phyloP scores from a whole-genome alignment of 2,329 filamentous ascomycete species.

The Hymenoscyphus repandus region DNA sequence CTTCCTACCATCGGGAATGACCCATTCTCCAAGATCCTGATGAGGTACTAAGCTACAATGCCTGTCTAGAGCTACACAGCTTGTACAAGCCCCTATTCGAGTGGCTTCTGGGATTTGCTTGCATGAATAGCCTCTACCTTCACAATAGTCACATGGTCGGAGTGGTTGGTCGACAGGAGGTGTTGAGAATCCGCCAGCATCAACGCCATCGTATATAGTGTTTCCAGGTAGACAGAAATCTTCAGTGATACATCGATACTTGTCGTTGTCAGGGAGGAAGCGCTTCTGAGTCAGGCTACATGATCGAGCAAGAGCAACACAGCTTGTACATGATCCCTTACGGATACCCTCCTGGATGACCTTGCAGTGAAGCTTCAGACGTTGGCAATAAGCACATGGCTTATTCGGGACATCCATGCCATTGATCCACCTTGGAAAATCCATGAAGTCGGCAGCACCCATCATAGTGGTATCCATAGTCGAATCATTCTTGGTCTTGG shows the following conservation, averaged over 20 bases:
- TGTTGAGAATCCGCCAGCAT: background rate
- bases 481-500: conserved; percentile 27
- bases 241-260: background rate
- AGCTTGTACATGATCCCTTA: conserved; percentile 57
- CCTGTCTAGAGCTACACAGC: conserved; percentile 16
- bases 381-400: conserved; percentile 48
- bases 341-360: conserved; percentile 53
- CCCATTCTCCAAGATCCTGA: too few species aligned
- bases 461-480: conserved; percentile 31
- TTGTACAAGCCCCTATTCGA: conserved; percentile 16
- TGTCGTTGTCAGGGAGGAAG: background rate
- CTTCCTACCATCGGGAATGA: conserved; percentile 4
- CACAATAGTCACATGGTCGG: conserved; percentile 22
- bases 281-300: conserved; percentile 48
- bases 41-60: conserved; percentile 17
- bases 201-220: conserved; percentile 2
- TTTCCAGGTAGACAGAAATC: conserved; percentile 8
- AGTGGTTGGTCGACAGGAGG: background rate
- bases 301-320: conserved; percentile 51
- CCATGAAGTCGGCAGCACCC: conserved; percentile 40
- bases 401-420: conserved; percentile 24
- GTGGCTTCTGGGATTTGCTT: conserved; percentile 14
- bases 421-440: conserved; percentile 31
- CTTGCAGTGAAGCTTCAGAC: conserved; percentile 54
- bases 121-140: conserved; percentile 16